A percentile compares a stretch with the other conserved stretches of the same genome.
Evolutionary conservation across 2,329 filamentous ascomycete species (phyloP).

Genomic region (Didymella exigua): DNA sequence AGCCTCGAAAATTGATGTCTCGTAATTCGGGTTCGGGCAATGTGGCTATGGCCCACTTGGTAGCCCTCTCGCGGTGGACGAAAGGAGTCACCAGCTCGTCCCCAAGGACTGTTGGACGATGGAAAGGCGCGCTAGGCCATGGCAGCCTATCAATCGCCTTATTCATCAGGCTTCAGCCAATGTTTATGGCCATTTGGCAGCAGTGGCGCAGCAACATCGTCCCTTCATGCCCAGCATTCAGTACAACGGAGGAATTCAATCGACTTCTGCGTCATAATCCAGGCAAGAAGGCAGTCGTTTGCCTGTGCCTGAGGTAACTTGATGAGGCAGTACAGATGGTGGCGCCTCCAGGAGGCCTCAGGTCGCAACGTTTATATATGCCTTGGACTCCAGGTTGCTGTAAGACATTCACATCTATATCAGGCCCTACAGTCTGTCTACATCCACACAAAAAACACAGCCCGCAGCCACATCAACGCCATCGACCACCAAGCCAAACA

Average conservation of each 20-base stretch:
- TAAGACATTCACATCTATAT: conserved; percentile 4
- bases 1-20: conserved; percentile 28
- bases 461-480: conserved; percentile 13
- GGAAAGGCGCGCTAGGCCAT: conserved; percentile 33
- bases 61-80: conserved; percentile 32
- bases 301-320: conserved; percentile 31
- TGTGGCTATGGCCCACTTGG: conserved; percentile 34
- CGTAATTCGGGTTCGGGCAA: conserved; percentile 23
- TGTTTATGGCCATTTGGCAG: conserved; percentile 16
- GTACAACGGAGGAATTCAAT: conserved; percentile 24
- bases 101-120: conserved; percentile 24
- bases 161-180: conserved; percentile 32
- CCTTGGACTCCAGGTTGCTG: neutral
- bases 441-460: conserved; percentile 5
- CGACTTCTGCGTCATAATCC: conserved; percentile 34
- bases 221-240: conserved; percentile 21
- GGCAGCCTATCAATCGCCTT: conserved; percentile 39
- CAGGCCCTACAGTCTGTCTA: conserved; percentile 16
- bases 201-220: conserved; percentile 35
- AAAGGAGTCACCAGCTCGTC: conserved; percentile 36
- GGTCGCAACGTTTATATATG: conserved; percentile 27
- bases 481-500: conserved; percentile 28
- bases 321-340: conserved; percentile 26
- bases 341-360: conserved; percentile 37
- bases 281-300: conserved; percentile 40